Conservation (phyloP, 352 stramenopile genomes). For the Pythium biforme region DNA sequence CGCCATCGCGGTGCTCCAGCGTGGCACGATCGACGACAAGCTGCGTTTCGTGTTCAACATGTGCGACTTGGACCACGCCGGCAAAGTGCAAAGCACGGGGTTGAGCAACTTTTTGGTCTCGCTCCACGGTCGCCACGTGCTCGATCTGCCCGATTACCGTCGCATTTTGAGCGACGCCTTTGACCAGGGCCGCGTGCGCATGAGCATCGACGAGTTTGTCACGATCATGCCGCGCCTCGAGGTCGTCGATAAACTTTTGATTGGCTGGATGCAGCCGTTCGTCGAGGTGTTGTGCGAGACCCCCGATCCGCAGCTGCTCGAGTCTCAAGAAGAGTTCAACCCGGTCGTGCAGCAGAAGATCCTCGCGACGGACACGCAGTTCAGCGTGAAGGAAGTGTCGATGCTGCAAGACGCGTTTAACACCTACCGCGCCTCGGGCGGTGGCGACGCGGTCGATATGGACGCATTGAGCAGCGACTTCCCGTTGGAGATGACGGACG, state of each 20-base stretch:
- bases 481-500: slow-evolving; percentile 81
- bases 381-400: slow-evolving; percentile 75
- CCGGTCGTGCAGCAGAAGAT: slow-evolving; percentile 88
- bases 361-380: slow-evolving; percentile 77
- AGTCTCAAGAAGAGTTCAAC: slow-evolving; percentile 89
- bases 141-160: slow-evolving; percentile 74
- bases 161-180: slow-evolving; percentile 77
- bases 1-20: slow-evolving; percentile 71
- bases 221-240: slow-evolving; percentile 52
- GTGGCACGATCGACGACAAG: slow-evolving; percentile 72
- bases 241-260: slow-evolving; percentile 45
- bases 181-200: slow-evolving; percentile 73
- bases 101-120: slow-evolving; percentile 86
- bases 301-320: slow-evolving; percentile 68
- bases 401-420: slow-evolving; percentile 84
- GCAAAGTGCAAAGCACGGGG: slow-evolving; percentile 84
- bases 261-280: slow-evolving; percentile 85
- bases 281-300: slow-evolving; percentile 86
- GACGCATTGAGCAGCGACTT: slow-evolving; percentile 79
- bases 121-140: slow-evolving; percentile 69
- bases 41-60: slow-evolving; percentile 85
- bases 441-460: slow-evolving; percentile 71
- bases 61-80: slow-evolving; percentile 84
- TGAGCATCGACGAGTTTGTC: slow-evolving; percentile 74
- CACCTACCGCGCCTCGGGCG: slow-evolving; percentile 70